Evolutionary conservation across 2,329 filamentous ascomycete species (phyloP), one percentile per base, ranked within the genome.

Genomic region (Lecanicillium sp.): DNA sequence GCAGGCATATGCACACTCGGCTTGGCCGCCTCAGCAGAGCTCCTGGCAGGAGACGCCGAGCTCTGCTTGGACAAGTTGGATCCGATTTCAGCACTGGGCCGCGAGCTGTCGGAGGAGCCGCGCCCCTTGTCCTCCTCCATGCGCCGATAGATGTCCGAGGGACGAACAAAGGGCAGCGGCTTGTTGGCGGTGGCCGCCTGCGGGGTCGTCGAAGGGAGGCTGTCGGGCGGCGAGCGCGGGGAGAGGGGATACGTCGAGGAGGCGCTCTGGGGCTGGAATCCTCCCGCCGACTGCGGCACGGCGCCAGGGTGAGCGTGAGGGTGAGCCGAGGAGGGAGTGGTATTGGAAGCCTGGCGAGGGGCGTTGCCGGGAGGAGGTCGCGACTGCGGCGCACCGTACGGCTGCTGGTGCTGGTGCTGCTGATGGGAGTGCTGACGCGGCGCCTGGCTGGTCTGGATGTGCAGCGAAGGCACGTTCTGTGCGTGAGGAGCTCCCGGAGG

Each of bases 91-190:
- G 79, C 60, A 53, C 74, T 81, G 5, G 78, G 76, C 44, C 78
- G 70, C 17, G 72, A 67, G 9, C 77, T 77, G 2, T 84, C 82
- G 49, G 78, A 64, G 1, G 78, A 79, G 48, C 72, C 71, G 30
- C 74, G 67, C 54, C 78, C 74, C 54, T 68, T 75, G 52, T 78
- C 72, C 55, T 87, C 83, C 44, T 79, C 79, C 62, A 84, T 73
- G 5, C 84, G 79, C 58, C 78, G 84, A 62, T 91, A 90, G 35
- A 90, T 84, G 55, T 94, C 87, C 11, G 84, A 78, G 2, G 88
- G 86, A 30, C 86, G 75, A 48, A 89, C 74, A 55, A 91, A 83
- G 0, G 82, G 76, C 17, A 79, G 65, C 1, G 78, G 62, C 55
- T 82, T 83, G 42, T 51, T 51, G 24, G 50, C 35, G 5, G 51